phyloP scores from a whole-genome alignment of 768 basidiomycete genomes.

The Pilatotrama ljubarskyi region DNA sequence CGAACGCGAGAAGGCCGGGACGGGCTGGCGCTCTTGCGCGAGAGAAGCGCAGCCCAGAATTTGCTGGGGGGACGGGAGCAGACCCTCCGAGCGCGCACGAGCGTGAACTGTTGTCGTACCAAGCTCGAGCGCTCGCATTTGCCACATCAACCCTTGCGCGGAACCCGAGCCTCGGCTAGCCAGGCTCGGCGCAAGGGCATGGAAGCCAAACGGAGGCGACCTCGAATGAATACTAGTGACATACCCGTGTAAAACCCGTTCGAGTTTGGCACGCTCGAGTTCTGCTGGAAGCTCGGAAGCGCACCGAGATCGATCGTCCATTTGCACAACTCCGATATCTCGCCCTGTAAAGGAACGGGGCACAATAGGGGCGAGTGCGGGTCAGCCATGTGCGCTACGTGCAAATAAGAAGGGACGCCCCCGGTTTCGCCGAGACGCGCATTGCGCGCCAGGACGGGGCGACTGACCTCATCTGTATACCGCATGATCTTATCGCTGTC shows the following conservation, averaged over 20 bases:
- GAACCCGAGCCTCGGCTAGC: neutral
- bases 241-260: conserved; percentile 80
- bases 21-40: neutral
- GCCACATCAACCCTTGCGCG: too few species aligned
- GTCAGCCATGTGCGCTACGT: neutral
- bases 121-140: too few species aligned
- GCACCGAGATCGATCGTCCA: conserved; percentile 86
- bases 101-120: too few species aligned
- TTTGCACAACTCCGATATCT: conserved; percentile 72
- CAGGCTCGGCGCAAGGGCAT: neutral
- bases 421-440: conserved; percentile 25
- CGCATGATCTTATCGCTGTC: conserved; percentile 75
- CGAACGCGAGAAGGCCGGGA: neutral
- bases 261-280: conserved; percentile 54
- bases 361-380: neutral
- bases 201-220: neutral
- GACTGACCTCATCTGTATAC: conserved; percentile 73
- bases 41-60: too few species aligned
- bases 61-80: neutral
- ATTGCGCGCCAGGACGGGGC: conserved; percentile 4
- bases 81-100: neutral
- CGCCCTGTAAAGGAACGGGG: conserved; percentile 44
- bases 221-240: conserved; percentile 21
- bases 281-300: conserved; percentile 76
- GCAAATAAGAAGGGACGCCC: conserved; percentile 5